Evolutionary conservation across 257 asterid species (phyloP).

Genomic region (Nemophila menziesii): DNA sequence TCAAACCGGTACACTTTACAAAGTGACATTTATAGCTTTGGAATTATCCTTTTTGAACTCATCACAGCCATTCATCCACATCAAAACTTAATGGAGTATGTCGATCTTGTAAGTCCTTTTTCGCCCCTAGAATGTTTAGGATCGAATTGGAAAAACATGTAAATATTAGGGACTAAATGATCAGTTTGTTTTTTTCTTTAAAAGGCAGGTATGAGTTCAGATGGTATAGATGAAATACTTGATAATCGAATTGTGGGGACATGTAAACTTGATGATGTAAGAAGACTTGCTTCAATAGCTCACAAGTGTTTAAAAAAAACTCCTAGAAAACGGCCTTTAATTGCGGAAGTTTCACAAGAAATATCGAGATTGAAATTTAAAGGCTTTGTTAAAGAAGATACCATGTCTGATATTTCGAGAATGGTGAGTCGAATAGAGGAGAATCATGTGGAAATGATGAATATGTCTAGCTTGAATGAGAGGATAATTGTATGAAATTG

Average conservation of each 20-base stretch:
- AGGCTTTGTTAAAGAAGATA: conserved; percentile 44
- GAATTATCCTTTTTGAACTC: conserved; percentile 89
- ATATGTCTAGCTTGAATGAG: conserved; percentile 41
- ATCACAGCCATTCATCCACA: conserved; percentile 98
- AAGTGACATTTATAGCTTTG: conserved; percentile 92
- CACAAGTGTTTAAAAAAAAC: conserved; percentile 54
- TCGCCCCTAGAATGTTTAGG: too few species aligned
- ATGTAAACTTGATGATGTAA: conserved; percentile 56
- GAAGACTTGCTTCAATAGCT: conserved; percentile 63
- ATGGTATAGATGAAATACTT: conserved; percentile 83
- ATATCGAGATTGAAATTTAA: conserved; percentile 58
- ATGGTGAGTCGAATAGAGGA: conserved; percentile 47
- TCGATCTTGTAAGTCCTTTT: conserved; percentile 65
- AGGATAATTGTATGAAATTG: conserved; percentile 21
- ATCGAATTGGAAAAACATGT: too few species aligned
- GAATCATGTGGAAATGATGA: conserved; percentile 65
- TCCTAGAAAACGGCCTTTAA: conserved; percentile 71
- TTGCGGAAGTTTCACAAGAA: conserved; percentile 74
- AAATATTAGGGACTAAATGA: too few species aligned
- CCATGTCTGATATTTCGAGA: conserved; percentile 63
- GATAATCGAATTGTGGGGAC: conserved; percentile 61
- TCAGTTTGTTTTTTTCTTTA: not conserved
- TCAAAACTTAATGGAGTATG: conserved; percentile 87
- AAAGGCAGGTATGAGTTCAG: conserved; percentile 83
- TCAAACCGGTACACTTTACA: conserved; percentile 71